Evolutionary conservation across 1,139 yeast genomes (phyloP).

Genomic region (Debaryomycetaceae sp.): DNA sequence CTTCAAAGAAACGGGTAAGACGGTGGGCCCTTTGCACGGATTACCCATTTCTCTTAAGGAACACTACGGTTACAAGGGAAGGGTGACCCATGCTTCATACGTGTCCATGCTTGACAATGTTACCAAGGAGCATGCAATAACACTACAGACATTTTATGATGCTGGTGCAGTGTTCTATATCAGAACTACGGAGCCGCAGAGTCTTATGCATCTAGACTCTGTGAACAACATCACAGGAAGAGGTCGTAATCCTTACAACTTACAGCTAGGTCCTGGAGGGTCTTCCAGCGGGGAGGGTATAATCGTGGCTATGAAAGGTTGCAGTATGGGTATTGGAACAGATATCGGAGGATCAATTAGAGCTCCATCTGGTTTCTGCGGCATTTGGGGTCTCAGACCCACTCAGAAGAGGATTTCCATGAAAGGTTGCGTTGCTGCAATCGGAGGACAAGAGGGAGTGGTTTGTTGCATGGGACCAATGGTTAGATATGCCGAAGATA

Average conservation of each 20-base stretch:
- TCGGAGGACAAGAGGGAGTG: constrained; percentile 58
- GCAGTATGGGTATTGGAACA: constrained; percentile 67
- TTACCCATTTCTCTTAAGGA: constrained; percentile 77
- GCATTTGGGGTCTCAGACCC: constrained; percentile 58
- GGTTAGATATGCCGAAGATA: constrained; percentile 58
- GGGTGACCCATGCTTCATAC: constrained; percentile 50
- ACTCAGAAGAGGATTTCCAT: constrained; percentile 52
- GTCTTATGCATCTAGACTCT: constrained; percentile 27
- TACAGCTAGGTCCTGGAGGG: constrained; percentile 50
- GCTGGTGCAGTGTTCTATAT: constrained; percentile 67
- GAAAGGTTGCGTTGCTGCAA: constrained; percentile 49
- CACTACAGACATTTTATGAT: constrained; percentile 39
- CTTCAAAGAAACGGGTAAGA: constrained; percentile 49
- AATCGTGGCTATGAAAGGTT: constrained; percentile 59
- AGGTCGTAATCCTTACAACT: constrained; percentile 37
- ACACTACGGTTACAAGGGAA: constrained; percentile 58
- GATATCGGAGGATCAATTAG: constrained; percentile 82
- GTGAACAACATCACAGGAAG: constrained; percentile 38
- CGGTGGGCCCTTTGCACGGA: constrained; percentile 75
- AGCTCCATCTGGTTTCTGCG: constrained; percentile 72
- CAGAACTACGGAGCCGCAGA: constrained; percentile 47
- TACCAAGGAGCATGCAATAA: background rate
- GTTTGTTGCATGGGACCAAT: constrained; percentile 63
- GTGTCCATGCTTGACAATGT: constrained; percentile 1
- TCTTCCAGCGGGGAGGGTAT: constrained; percentile 82